phyloP scores from a whole-genome alignment of 106 monocot genomes.

The Triglochin maritima region DNA sequence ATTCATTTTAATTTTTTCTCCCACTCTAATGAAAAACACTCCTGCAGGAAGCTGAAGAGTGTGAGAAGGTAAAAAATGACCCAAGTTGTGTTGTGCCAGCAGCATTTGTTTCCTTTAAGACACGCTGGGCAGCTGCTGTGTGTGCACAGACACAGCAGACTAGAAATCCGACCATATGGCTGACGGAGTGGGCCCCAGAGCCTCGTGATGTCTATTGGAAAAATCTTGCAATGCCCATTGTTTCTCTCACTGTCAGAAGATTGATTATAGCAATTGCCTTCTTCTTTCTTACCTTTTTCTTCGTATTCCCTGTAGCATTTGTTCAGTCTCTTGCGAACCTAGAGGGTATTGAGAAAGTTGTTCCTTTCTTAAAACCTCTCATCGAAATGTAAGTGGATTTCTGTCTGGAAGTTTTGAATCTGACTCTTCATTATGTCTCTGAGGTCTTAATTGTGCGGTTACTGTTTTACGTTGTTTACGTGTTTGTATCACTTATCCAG shows the following conservation, averaged over 20 bases:
- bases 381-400: conserved; percentile 41
- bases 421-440: neutral
- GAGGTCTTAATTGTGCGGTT: neutral
- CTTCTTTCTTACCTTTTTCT: conserved; percentile 82
- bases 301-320: conserved; percentile 58
- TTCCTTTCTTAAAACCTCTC: conserved; percentile 48
- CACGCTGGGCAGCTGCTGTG: conserved; percentile 68
- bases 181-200: conserved; percentile 78
- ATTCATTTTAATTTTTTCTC: too few species aligned
- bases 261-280: conserved; percentile 43
- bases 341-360: conserved; percentile 53
- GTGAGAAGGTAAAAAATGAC: conserved; percentile 38
- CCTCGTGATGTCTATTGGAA: conserved; percentile 75
- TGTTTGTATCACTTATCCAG: too few species aligned
- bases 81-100: conserved; percentile 48
- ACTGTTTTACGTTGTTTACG: too few species aligned
- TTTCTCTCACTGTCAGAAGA: conserved; percentile 42
- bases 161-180: conserved; percentile 59
- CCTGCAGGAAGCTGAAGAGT: conserved; percentile 35
- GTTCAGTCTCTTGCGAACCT: conserved; percentile 75
- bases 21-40: too few species aligned
- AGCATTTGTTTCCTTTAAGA: conserved; percentile 68
- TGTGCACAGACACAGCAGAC: conserved; percentile 82
- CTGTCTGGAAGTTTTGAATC: neutral
- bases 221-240: conserved; percentile 62